A percentile compares a stretch with the other conserved stretches of the same genome.
phyloP scores from a whole-genome alignment of 2,329 filamentous ascomycete genomes.

The Cytospora piceae region DNA sequence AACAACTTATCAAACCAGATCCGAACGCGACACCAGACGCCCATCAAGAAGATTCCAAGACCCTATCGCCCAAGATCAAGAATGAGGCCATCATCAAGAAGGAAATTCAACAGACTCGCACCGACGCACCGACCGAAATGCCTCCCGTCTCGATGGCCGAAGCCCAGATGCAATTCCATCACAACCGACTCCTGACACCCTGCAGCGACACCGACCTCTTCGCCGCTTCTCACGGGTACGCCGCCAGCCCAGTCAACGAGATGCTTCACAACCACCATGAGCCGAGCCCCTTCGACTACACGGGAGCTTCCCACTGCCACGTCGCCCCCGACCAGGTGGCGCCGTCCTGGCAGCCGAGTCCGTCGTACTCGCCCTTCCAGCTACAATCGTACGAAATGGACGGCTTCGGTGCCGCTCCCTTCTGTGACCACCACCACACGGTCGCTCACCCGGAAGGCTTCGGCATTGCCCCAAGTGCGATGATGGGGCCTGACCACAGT shows the following conservation, averaged over 20 bases:
- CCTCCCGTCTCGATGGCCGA: conserved; percentile 41
- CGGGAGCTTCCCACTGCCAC: conserved; percentile 35
- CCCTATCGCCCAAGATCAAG: conserved; percentile 41
- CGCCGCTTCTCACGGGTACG: conserved; percentile 37
- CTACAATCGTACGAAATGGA: conserved; percentile 39
- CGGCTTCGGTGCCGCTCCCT: conserved; percentile 32
- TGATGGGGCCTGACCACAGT: conserved; percentile 21
- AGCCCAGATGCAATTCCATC: conserved; percentile 37
- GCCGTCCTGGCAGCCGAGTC: conserved; percentile 39
- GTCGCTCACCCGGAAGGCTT: conserved; percentile 23
- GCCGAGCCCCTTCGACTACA: conserved; percentile 37
- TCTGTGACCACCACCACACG: conserved; percentile 34
- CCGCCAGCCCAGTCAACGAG: conserved; percentile 40
- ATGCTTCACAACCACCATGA: conserved; percentile 37
- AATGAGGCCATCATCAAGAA: conserved; percentile 39
- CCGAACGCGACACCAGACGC: conserved; percentile 35
- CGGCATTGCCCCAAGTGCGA: conserved; percentile 24
- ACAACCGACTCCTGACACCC: conserved; percentile 54
- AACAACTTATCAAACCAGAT: conserved; percentile 45
- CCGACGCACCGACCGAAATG: conserved; percentile 36
- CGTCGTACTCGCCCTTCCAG: conserved; percentile 47
- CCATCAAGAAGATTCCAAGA: conserved; percentile 29
- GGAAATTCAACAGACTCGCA: conserved; percentile 34
- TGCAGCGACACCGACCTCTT: conserved; percentile 55
- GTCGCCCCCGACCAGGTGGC: conserved; percentile 32